Conservation (phyloP, 495 filamentous ascomycete genomes). For the Trichocladium antarcticum region DNA sequence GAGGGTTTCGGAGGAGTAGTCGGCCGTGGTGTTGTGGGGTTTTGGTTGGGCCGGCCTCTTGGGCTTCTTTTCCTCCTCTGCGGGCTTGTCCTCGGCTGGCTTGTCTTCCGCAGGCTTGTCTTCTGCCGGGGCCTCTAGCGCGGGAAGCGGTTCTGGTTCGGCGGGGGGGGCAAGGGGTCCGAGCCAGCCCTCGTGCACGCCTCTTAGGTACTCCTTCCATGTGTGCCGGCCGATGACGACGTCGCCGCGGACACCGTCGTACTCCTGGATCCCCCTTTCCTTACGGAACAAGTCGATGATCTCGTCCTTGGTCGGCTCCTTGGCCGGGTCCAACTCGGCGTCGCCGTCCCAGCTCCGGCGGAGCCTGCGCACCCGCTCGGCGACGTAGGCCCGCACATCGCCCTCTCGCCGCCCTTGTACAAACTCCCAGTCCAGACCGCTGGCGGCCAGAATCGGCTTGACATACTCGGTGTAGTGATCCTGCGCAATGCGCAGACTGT, state of each 20-base stretch:
- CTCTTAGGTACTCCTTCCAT: slow-evolving; percentile 95
- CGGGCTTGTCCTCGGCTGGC: slow-evolving; percentile 25
- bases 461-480: slow-evolving; percentile 95
- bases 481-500: slow-evolving; percentile 67
- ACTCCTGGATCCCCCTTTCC: slow-evolving; percentile 53
- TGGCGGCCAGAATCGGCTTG: slow-evolving; percentile 83
- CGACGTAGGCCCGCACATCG: slow-evolving; percentile 69
- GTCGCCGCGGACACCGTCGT: slow-evolving; percentile 64
- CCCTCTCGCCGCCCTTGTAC: slow-evolving; percentile 84
- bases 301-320: slow-evolving; percentile 43
- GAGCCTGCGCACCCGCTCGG: slow-evolving; percentile 64
- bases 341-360: slow-evolving; percentile 47
- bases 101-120: slow-evolving; percentile 28
- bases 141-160: slow-evolving; percentile 21
- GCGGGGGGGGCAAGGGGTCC: slow-evolving; percentile 52
- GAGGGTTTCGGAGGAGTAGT: slow-evolving; percentile 53
- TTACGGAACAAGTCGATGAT: slow-evolving; percentile 45
- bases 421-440: slow-evolving; percentile 87
- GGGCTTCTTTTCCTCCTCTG: slow-evolving; percentile 34
- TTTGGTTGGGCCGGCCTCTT: slow-evolving; percentile 40
- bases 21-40: slow-evolving; percentile 57
- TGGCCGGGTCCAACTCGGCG: slow-evolving; percentile 36
- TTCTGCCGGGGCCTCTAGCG: slow-evolving; percentile 19
- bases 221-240: slow-evolving; percentile 83
- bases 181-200: slow-evolving; percentile 92